Base-by-base conservation (phyloP, 371 early-diverging fungal species). In the Haplosporangium sp. region DNA sequence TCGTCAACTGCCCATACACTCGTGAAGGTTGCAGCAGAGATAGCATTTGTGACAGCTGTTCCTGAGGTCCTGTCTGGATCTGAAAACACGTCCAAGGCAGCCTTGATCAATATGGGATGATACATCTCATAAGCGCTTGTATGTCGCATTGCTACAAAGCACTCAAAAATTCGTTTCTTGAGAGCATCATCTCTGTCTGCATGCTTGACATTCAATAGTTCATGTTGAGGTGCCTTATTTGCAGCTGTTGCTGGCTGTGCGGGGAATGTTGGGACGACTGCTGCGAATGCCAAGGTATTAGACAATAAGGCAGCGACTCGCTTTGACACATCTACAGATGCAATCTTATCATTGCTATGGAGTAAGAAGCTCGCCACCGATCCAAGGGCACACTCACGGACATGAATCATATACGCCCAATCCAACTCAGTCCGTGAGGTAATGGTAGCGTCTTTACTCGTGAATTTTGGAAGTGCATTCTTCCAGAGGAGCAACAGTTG, bases 251-350 rank as follows among this genome's bases (percentile, higher is more conserved):
- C 60, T 4, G 88, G 69, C 27, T 65, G 78, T 9, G 53, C 59
- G 27, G 78, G 70, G 70, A 89, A 89, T 37, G 82, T 77, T 3
- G 92, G 91, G 3, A 93, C 87, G 1, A 90, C 85, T 0, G 88
- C 82, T 20, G 92, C 81, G 69, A 92, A 94, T 0, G 90, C 86
- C 37, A 95, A 74, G 4, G 92, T 88, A 71, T 95, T 95, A 76
- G 90, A 92, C 62, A 96, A 74, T n/a, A 92, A 79, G 3, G 94
- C 94, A 0, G 93, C 89, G 17, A 95, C 85, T 15, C 96, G 87
- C 81, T 96, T 95, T 11, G 92, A 92, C 17, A 94, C 91, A 83
- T 95, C 96, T 17, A 90, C 72, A 0, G 93, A 91, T 4, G 91
- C 87, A 11, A 95, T 77, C 2, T 91, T 89, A 13, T 89, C 85